Evolutionary conservation across 2,329 filamentous ascomycete genomes (phyloP).

Genomic region (Microdochium trichocladiopsis): DNA sequence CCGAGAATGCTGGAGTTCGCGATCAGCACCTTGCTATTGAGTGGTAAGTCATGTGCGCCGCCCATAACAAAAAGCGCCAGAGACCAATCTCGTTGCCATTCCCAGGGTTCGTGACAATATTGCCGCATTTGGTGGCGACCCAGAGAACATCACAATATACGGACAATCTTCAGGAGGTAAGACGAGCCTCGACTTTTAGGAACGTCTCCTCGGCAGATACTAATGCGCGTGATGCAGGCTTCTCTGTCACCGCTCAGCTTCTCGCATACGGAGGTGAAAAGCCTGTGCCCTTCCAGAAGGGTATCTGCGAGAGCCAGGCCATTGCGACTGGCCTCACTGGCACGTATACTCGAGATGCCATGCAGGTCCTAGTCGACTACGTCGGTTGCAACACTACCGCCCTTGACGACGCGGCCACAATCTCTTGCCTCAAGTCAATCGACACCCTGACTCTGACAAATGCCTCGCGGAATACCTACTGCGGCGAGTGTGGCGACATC

Average conservation of each 20-base stretch:
- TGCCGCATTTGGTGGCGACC: conserved; percentile 11
- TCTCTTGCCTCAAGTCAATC: conserved; percentile 33
- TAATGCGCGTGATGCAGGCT: conserved; percentile 12
- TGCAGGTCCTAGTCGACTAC: conserved; percentile 26
- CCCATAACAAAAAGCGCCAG: background rate
- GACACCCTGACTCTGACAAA: conserved; percentile 30
- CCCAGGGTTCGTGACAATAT: conserved; percentile 31
- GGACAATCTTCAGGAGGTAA: conserved; percentile 15
- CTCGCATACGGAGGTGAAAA: conserved; percentile 32
- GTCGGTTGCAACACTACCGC: conserved; percentile 29
- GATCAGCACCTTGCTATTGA: conserved; percentile 30
- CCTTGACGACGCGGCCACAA: conserved; percentile 27
- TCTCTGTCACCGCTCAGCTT: conserved; percentile 30
- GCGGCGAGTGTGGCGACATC: conserved; percentile 2
- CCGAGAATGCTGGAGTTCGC: conserved; percentile 30
- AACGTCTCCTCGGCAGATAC: background rate
- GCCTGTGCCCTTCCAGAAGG: conserved; percentile 29
- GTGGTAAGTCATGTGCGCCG: conserved; percentile 7
- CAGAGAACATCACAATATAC: conserved; percentile 27
- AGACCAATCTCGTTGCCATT: background rate
- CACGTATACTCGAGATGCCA: conserved; percentile 34
- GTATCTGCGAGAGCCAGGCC: conserved; percentile 32
- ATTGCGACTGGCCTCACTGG: conserved; percentile 38
- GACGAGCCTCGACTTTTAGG: background rate
- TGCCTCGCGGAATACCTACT: conserved; percentile 28